Conservation (phyloP, 208 protist genomes). For the Trypanosoma lewisi region DNA sequence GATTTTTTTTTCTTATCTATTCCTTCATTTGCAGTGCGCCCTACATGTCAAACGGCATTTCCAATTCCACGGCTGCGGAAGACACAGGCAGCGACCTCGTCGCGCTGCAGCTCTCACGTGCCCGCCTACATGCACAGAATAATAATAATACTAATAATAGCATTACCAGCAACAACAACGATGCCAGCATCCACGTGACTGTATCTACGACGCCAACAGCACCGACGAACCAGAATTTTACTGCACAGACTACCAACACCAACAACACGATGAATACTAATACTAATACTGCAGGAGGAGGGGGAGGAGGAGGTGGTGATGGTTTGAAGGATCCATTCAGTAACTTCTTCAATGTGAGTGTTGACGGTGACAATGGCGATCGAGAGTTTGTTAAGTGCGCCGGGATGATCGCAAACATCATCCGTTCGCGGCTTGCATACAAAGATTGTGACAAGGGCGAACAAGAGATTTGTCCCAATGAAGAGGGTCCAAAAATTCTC, state of each 20-base stretch:
- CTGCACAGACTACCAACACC: neutral
- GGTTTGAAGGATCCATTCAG: conserved; percentile 1
- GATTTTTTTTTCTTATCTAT: too few relatives aligned
- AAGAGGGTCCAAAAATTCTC: conserved; percentile 31
- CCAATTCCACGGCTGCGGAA: too few relatives aligned
- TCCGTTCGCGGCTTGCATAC: conserved; percentile 60
- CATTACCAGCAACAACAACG: neutral
- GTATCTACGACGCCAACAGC: too few relatives aligned
- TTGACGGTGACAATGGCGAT: conserved; percentile 79
- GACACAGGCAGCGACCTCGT: neutral
- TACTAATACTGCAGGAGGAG: neutral
- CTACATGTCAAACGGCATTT: too few relatives aligned
- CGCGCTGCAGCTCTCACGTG: conserved; percentile 12
- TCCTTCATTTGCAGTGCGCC: too few relatives aligned
- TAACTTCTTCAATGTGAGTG: conserved; percentile 61
- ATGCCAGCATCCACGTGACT: too few relatives aligned
- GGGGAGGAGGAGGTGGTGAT: neutral
- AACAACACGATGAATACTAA: conserved; percentile 1
- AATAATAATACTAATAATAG: neutral
- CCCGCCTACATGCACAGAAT: neutral
- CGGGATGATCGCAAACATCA: conserved; percentile 64
- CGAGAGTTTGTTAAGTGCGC: conserved; percentile 77
- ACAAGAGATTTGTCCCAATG: conserved; percentile 32
- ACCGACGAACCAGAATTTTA: neutral
- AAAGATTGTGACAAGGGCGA: conserved; percentile 75